Base-by-base conservation (phyloP, 352 stramenopile species). In the Pelagophyceae sp. region DNA sequence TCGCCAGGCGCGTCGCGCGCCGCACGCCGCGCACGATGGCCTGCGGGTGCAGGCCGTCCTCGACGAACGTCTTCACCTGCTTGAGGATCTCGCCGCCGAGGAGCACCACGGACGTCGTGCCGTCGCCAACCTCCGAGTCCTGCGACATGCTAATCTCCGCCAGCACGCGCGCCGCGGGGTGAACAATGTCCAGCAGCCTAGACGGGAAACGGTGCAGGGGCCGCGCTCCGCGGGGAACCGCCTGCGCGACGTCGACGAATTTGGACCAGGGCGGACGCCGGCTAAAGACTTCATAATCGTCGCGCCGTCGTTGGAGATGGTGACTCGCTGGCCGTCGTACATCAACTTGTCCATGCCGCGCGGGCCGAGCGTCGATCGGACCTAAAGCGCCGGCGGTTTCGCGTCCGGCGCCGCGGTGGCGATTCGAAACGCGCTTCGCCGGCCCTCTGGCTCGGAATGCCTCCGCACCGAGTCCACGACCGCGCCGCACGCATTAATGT, bases 271-370 rank as follows among this genome's bases (percentile, higher is more conserved):
- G n/a, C n/a, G n/a, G n/a, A n/a, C n/a, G n/a, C n/a, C n/a, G n/a
- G n/a, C n/a, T n/a, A n/a, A n/a, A n/a, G n/a, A 54, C 82, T 95
- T 96, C 95, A 99, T 98, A 81, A 99, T 99, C 25, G 95, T 98
- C 29, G 96, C 96, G 54, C 96, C 96, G 80, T 99, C 96, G 83
- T 99, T 99, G 79, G 91, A 98, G 82, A 99, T 99, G 54, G 95
- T 99, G 5, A 95, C 83, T 31, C 82, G 83, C n/a, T 82, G 78
- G 72, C 89, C 89, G 37, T 93, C 86, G 79, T 97, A 94, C 60
- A 99, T 93, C n/a, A 99, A 88, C 84, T 99, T 99, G 88, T 99
- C 96, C 94, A 99, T 99, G 78, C 96, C 96, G 37, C 95, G 91
- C 35, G 95, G 96, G 32, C 96, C 96, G 35, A 99, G 87, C 20